phyloP scores from a whole-genome alignment of 1,284 basidiomycete species.

The Chiua sp. region DNA sequence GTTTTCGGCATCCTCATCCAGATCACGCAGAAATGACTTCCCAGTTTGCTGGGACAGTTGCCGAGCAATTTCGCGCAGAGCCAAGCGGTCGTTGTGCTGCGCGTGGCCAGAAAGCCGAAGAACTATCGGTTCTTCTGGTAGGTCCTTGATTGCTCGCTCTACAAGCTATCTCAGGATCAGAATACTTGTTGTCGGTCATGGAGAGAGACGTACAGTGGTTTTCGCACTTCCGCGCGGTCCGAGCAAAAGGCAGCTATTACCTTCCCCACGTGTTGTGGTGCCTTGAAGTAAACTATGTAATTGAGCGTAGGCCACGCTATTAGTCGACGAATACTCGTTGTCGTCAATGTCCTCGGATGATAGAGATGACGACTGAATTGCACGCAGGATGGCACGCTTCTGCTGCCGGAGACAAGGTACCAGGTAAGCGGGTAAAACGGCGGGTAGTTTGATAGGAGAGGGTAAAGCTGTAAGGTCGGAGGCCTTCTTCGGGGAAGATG shows the following conservation, averaged over 20 bases:
- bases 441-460: conserved; percentile 28
- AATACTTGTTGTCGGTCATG: not conserved
- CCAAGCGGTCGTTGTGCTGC: conserved; percentile 84
- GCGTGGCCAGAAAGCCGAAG: conserved; percentile 87
- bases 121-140: conserved; percentile 63
- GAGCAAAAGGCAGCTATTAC: conserved; percentile 87
- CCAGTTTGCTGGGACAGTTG: conserved; percentile 80
- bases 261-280: conserved; percentile 80
- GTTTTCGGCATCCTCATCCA: conserved; percentile 39
- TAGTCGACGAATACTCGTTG: conserved; percentile 46
- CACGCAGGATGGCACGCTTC: conserved; percentile 60
- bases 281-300: conserved; percentile 70
- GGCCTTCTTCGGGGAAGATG: conserved; percentile 23
- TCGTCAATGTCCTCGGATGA: conserved; percentile 35
- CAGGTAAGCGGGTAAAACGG: conserved; percentile 44
- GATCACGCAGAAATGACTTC: conserved; percentile 51
- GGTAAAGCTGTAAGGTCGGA: not conserved
- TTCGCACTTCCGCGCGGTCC: conserved; percentile 88
- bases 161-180: conserved; percentile 51
- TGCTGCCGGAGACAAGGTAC: conserved; percentile 54
- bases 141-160: conserved; percentile 54
- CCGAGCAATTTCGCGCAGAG: conserved; percentile 91
- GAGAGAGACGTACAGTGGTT: conserved; percentile 61
- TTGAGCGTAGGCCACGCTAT: conserved; percentile 55
- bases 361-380: conserved; percentile 46